Conservation (phyloP, 805 yeast genomes). For the Saccharomycopsis amapae region DNA sequence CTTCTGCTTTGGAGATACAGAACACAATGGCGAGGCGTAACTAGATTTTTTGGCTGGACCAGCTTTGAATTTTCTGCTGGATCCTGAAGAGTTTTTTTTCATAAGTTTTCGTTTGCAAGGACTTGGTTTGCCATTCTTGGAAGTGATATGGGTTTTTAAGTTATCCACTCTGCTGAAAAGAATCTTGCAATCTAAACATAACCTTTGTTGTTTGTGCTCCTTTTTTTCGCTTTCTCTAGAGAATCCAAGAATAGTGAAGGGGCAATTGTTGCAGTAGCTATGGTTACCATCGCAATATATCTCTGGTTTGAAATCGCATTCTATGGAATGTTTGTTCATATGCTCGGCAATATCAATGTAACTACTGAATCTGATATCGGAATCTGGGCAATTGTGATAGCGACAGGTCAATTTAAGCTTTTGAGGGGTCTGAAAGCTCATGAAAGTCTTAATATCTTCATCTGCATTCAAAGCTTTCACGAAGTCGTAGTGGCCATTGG, state of each 20-base stretch:
- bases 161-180: conserved; percentile 21
- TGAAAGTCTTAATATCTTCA: conserved; percentile 8
- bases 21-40: too few relatives aligned
- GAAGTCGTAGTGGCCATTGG: conserved; percentile 11
- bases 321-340: conserved; percentile 15
- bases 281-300: conserved; percentile 18
- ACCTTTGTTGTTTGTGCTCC: conserved; percentile 18
- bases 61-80: too few relatives aligned
- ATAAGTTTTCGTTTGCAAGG: conserved; percentile 14
- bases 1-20: too few relatives aligned
- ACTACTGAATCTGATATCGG: conserved; percentile 1
- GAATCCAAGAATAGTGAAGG: conserved; percentile 19
- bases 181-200: conserved; percentile 14
- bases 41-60: too few relatives aligned
- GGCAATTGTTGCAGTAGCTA: conserved; percentile 10
- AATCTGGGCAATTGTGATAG: conserved; percentile 5
- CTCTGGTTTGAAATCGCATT: conserved; percentile 10
- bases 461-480: conserved; percentile 6
- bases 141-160: conserved; percentile 17
- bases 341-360: conserved; percentile 17
- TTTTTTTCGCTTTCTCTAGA: conserved; percentile 10
- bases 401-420: conserved; percentile 17
- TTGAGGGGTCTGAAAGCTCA: conserved; percentile 17
- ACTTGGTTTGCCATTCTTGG: conserved; percentile 15
- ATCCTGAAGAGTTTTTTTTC: too few relatives aligned